Evolutionary conservation across 208 protist genomes (phyloP).

Genomic region (Trichomonas gallinae): DNA sequence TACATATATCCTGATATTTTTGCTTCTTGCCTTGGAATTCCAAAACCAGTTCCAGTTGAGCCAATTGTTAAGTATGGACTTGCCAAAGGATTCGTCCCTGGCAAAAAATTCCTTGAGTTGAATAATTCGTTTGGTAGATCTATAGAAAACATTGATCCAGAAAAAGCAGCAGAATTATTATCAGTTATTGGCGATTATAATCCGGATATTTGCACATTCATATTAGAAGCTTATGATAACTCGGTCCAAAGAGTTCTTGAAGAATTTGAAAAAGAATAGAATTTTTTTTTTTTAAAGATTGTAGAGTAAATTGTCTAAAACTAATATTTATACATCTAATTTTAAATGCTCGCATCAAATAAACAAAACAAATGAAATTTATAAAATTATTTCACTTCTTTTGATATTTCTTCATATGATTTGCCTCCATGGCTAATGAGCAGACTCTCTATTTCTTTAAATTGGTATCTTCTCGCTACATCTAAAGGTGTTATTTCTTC

Average conservation of each 20-base stretch:
- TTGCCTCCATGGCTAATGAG: neutral
- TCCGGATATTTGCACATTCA: neutral
- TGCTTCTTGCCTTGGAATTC: neutral
- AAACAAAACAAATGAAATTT: too few relatives aligned
- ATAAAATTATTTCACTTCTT: too few relatives aligned
- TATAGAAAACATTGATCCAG: neutral
- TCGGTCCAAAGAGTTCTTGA: neutral
- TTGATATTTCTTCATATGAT: neutral
- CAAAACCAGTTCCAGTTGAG: neutral
- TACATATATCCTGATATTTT: neutral
- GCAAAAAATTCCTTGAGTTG: neutral
- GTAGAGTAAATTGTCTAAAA: too few relatives aligned
- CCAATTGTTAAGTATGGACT: neutral
- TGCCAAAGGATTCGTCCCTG: neutral
- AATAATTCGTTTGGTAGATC: neutral
- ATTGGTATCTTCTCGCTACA: neutral
- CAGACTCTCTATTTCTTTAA: neutral
- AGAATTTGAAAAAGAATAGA: neutral
- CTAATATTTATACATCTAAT: too few relatives aligned
- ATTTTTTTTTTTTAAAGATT: too few relatives aligned
- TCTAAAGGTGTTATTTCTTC: neutral
- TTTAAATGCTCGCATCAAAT: too few relatives aligned
- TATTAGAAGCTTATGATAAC: neutral
- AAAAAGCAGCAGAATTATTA: neutral
- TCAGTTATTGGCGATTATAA: neutral